Base-by-base conservation (phyloP, 139 green algal genomes). In the Micromonas pusilla region DNA sequence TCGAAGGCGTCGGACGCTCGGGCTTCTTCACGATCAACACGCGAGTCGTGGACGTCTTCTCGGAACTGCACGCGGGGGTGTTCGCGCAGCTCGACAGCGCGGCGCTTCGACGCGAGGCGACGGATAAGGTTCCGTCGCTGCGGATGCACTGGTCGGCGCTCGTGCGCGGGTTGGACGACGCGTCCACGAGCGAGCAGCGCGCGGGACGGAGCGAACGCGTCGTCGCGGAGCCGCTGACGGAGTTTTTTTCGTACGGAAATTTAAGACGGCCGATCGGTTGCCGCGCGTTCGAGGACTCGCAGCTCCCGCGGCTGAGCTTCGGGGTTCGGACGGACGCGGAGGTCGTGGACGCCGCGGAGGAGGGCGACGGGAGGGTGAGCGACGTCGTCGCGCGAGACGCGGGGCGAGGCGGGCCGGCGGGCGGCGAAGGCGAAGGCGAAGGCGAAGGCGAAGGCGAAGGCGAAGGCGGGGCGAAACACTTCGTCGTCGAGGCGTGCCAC, bases 11-110 rank as follows among this genome's bases (percentile, higher is more conserved):
- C 28, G 85, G 87, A 21, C 53, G 80, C 26, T 52, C 64, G 33
- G 86, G 86, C 25, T 90, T 90, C 72, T 87, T 90, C 72, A 88
- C 84, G 2, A 85, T 88, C 76, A 87, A 83, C 79, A 87, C 86
- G 45, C 26, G 87, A 73, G 80, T 85, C 36, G 45, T 38, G 3
- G 66, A 74, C 38, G 30, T 77, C 3, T 66, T 16, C 45, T 6
- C 67, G 5, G 16, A 13, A 3, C 31, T 81, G 4, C 77, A 77
- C 16, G 19, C 5, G 19, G 28, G 2, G 73, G 30, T 31, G 19
- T 79, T 57, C 52, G 28, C 32, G 52, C 3, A 82, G 31, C 67
- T 82, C 52, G 77, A 78, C 45, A 39, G 20, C 45, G 45, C 45
- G 45, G 9, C 9, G 45, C 45, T 57, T 16, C 45, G 45, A 16